Evolutionary conservation across 495 filamentous ascomycete species (phyloP).

Genomic region (Acidiella bohemica): DNA sequence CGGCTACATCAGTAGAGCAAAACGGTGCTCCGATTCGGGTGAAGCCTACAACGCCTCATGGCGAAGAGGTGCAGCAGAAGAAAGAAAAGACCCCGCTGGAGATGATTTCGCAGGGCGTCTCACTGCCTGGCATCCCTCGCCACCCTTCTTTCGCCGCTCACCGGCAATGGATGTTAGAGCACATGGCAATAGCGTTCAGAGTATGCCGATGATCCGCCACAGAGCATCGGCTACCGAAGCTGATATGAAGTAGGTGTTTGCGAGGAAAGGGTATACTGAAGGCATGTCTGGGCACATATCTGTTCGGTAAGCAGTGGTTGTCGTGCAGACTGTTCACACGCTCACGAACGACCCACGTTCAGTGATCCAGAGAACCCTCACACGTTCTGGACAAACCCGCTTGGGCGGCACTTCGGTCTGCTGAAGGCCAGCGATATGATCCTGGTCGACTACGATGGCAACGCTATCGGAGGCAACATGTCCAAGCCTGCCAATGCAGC

Average conservation of each 20-base stretch:
- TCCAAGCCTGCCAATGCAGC: conserved; percentile 29
- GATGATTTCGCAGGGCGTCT: conserved; percentile 27
- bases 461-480: conserved; percentile 29
- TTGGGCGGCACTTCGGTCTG: conserved; percentile 28
- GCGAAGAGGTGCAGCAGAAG: conserved; percentile 2
- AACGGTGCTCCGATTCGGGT: no score
- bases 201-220: no score
- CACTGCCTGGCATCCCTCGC: conserved; percentile 22
- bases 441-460: conserved; percentile 28
- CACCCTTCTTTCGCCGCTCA: conserved; percentile 24
- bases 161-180: conserved; percentile 37
- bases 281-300: conserved; percentile 53
- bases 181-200: conserved; percentile 49
- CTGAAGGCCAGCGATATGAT: conserved; percentile 31
- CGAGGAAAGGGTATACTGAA: conserved; percentile 47
- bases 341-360: no score
- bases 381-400: conserved; percentile 51
- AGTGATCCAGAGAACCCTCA: conserved; percentile 46
- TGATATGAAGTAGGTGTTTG: no score
- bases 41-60: no score
- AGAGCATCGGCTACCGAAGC: no score
- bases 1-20: no score
- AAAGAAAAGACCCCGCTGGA: conserved; percentile 25
- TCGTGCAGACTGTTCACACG: no score
- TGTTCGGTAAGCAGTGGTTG: no score